These are phyloP conservation scores for Hortaea sp. DNA, from an alignment of 2,329 filamentous ascomycete genomes.

Conservation along the genomic window DNA sequence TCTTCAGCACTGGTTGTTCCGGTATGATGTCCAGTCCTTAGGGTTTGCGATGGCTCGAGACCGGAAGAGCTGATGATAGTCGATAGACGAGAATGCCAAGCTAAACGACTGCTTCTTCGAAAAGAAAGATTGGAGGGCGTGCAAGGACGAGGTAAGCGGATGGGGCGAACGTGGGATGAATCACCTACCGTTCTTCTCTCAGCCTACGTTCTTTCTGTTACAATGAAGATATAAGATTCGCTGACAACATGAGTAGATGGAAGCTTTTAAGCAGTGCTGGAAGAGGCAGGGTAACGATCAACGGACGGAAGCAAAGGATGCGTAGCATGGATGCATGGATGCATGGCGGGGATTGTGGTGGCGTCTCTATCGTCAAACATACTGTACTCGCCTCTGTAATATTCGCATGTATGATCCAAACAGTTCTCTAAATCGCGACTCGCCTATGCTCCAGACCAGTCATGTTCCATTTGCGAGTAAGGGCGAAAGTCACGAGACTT, in stretches of 20 bases:
- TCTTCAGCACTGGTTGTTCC: constrained; percentile 91
- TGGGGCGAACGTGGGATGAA: background rate
- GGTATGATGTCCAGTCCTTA: constrained; percentile 41
- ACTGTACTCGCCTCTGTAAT: no score
- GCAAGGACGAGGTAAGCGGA: constrained; percentile 69
- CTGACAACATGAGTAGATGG: constrained; percentile 75
- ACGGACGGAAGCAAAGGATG: constrained; percentile 68
- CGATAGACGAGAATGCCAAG: constrained; percentile 69
- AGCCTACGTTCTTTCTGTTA: background rate
- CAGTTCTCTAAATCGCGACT: no score
- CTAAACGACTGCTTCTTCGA: constrained; percentile 95
- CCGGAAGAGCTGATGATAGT: background rate
- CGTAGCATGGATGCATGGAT: constrained; percentile 19
- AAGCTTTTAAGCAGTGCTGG: constrained; percentile 82
- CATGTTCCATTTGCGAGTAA: no score
- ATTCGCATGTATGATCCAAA: no score
- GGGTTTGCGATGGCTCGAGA: background rate
- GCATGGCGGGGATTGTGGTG: no score
- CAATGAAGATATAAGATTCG: no score
- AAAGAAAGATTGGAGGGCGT: constrained; percentile 90
- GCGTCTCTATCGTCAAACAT: no score
- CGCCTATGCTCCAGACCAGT: no score
- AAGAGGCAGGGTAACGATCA: constrained; percentile 78
- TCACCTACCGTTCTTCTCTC: constrained; percentile 5
- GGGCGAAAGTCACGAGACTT: no score